Percentiles rank a stretch among this genome's conserved stretches.
Evolutionary conservation across 257 asterid species (phyloP).

Genomic region (Scutellaria baicalensis): DNA sequence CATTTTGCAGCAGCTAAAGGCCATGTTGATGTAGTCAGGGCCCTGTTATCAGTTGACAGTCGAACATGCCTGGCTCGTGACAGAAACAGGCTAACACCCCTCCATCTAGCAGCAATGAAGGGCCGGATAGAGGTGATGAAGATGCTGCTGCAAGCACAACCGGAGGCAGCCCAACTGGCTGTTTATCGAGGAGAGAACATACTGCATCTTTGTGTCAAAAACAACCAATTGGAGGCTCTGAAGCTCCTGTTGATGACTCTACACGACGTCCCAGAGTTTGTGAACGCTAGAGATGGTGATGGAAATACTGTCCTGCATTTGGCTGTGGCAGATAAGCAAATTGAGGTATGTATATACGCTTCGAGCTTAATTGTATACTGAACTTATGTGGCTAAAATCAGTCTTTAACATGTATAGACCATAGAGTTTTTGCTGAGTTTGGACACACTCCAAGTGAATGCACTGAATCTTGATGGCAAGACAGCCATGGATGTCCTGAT

Average conservation of each 20-base stretch:
- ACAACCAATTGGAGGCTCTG: constrained; percentile 16
- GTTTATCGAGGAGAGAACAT: constrained; percentile 11
- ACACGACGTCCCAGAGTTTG: not conserved
- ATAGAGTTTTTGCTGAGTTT: not conserved
- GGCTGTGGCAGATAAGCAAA: constrained; percentile 29
- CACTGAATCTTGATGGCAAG: not conserved
- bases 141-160: not conserved
- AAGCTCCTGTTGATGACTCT: not conserved
- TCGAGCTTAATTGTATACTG: too few species aligned
- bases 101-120: constrained; percentile 35
- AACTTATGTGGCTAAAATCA: too few species aligned
- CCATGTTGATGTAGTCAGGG: constrained; percentile 9
- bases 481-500: constrained; percentile 6
- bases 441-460: constrained; percentile 1
- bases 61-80: constrained; percentile 22
- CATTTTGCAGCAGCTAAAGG: constrained; percentile 34
- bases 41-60: constrained; percentile 1
- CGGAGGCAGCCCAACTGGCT: constrained; percentile 17
- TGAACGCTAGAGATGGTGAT: constrained; percentile 21
- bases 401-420: not conserved
- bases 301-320: constrained; percentile 29
- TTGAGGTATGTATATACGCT: constrained; percentile 18
- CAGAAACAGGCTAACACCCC: constrained; percentile 24
- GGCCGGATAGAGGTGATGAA: constrained; percentile 22
- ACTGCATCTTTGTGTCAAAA: constrained; percentile 33